Evolutionary conservation across 345 rosid genomes (phyloP), one percentile per base, ranked within the genome.

Genomic region (Salix viminalis): DNA sequence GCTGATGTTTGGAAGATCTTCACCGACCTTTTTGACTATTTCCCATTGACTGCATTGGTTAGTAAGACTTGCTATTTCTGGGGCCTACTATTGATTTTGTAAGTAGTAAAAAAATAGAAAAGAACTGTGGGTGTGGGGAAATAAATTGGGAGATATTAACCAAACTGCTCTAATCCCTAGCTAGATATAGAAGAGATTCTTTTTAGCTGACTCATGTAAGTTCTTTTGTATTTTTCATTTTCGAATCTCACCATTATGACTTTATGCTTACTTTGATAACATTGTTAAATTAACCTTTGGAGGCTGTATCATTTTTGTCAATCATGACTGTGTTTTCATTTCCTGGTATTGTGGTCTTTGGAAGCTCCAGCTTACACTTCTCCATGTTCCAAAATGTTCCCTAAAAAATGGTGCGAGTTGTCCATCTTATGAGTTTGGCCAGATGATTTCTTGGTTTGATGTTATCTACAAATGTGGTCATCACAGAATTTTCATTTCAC

Each of bases 21-120:
- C 75, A 93, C 99, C 36, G 98, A 95, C 81, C 89, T 95, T 72
- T 95, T 95, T 77, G 99, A 95, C 81, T 95, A 91, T 88, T 91
- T 95, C 72, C 97, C 99, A 34, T 79, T 93, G 84, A 95, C 98
- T 65, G 99, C 99, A 68, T 85, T 95, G 98, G 99, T 52, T 52
- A 52, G 58, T 52, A 52, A 52, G 58, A 19, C 23, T 18, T 18
- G n/a, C 58, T 52, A 52, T 52, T 16, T 52, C 58, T 19, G 58
- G 56, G 58, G 58, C n/a, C 9, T 18, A 6, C 58, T 52, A 19
- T 19, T 52, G 58, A 52, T 18, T 52, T 52, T 52, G n/a, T 19
- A 6, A 3, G 16, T 13, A 46, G 44, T 41, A 41, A 41, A 41
- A 9, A 2, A 10, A 19, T 5, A 18, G 3, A 52, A 52, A 19